These are phyloP conservation scores for Colletotrichum tamarilloi DNA, from an alignment of 2,329 filamentous ascomycete genomes.

Conservation along the genomic window DNA sequence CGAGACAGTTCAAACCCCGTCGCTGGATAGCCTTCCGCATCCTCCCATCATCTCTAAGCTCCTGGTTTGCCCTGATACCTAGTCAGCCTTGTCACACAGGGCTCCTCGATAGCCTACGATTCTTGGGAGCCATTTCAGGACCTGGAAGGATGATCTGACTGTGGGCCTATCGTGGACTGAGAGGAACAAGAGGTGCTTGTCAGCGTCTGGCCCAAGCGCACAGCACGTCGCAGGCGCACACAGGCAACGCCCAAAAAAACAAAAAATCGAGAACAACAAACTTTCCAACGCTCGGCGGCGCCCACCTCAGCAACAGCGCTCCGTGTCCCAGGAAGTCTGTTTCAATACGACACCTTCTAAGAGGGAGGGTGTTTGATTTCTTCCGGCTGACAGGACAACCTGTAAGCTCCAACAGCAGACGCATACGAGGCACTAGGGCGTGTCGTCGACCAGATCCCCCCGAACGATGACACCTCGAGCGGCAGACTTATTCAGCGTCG, in stretches of 20 bases:
- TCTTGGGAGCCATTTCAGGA: conserved; percentile 7
- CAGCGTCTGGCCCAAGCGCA: conserved; percentile 5
- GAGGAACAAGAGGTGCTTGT: conserved; percentile 1
- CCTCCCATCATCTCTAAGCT: background rate
- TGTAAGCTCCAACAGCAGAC: conserved; percentile 3
- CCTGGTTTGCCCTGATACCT: background rate
- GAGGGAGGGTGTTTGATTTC: background rate
- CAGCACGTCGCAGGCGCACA: background rate
- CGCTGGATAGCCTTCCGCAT: conserved; percentile 20
- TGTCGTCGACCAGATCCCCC: background rate
- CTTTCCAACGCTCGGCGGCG: conserved; percentile 3
- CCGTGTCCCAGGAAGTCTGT: conserved; percentile 11
- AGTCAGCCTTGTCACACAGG: conserved; percentile 20
- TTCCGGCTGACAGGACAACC: background rate
- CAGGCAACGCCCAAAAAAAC: background rate
- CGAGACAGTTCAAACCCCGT: conserved; percentile 25
- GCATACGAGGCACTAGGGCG: background rate
- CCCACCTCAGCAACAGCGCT: conserved; percentile 13
- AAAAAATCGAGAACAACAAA: background rate
- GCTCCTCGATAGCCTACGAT: background rate
- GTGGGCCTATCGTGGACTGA: conserved; percentile 23
- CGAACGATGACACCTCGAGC: conserved; percentile 4
- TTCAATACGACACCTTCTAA: conserved; percentile 29
- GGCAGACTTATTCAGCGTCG: conserved; percentile 10
- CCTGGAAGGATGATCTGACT: conserved; percentile 12